Percentiles rank a stretch among this genome's conserved stretches.
phyloP scores from a whole-genome alignment of 1,284 basidiomycete genomes.

The Schizopora paradoxa region DNA sequence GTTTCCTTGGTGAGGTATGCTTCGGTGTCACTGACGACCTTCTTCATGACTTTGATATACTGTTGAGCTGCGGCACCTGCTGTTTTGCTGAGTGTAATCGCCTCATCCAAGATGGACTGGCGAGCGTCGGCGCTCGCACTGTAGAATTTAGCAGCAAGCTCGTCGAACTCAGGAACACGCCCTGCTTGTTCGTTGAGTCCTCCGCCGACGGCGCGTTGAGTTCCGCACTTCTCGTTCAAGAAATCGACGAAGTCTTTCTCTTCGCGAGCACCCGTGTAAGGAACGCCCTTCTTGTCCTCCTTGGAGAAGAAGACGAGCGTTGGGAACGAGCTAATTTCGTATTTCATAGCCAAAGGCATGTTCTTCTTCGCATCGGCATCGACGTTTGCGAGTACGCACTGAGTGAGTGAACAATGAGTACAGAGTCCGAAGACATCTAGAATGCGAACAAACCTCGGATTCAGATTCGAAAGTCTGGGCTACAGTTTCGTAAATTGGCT shows the following conservation, averaged over 20 bases:
- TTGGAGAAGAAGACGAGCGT: constrained; percentile 95
- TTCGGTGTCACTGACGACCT: constrained; percentile 68
- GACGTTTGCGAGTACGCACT: constrained; percentile 87
- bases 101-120: constrained; percentile 60
- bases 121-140: constrained; percentile 51
- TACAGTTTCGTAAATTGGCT: constrained; percentile 83
- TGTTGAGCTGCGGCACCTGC: constrained; percentile 61
- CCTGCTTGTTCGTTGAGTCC: constrained; percentile 81
- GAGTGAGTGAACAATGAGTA: constrained; percentile 8
- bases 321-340: constrained; percentile 75
- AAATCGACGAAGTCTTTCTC: constrained; percentile 68
- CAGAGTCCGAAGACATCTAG: neutral
- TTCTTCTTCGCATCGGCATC: constrained; percentile 86
- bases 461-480: constrained; percentile 78
- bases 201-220: constrained; percentile 78
- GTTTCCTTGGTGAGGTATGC: constrained; percentile 85
- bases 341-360: constrained; percentile 67
- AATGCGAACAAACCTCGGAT: constrained; percentile 46
- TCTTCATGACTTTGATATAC: constrained; percentile 91
- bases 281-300: constrained; percentile 49
- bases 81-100: constrained; percentile 40
- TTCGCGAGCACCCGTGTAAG: constrained; percentile 64
- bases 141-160: constrained; percentile 76
- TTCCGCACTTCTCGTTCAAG: constrained; percentile 87
- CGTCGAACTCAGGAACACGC: constrained; percentile 73